A percentile compares a stretch with the other conserved stretches of the same genome.
Conservation (phyloP, 495 filamentous ascomycete species). For the Aspergillus sclerotiicarbonarius region DNA sequence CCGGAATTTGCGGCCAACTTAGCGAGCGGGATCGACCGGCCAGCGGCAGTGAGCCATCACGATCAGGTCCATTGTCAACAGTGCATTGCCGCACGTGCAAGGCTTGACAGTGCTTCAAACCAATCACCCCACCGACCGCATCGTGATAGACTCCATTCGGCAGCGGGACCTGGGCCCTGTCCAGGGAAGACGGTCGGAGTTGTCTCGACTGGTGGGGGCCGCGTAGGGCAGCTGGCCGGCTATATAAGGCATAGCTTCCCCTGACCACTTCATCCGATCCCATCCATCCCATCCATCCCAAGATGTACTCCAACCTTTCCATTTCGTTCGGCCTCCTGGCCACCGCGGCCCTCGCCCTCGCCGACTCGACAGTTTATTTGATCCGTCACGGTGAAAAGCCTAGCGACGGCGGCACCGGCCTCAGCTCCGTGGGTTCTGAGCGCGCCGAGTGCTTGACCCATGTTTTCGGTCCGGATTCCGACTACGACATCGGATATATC, state of each 20-base stretch:
- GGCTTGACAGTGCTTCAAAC: neutral
- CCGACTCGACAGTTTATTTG: conserved; percentile 47
- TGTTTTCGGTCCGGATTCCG: conserved; percentile 45
- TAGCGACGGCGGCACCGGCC: conserved; percentile 37
- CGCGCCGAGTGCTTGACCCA: conserved; percentile 51
- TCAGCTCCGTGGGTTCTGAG: conserved; percentile 43
- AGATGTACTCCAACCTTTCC: conserved; percentile 9
- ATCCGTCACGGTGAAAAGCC: conserved; percentile 63
- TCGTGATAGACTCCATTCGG: neutral
- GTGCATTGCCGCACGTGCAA: neutral
- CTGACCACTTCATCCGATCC: no score
- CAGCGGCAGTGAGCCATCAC: neutral
- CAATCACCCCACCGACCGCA: neutral
- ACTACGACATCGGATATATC: conserved; percentile 53
- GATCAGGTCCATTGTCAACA: neutral
- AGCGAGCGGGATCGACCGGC: neutral
- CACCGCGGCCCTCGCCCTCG: conserved; percentile 17
- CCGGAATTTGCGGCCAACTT: neutral
- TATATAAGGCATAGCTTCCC: neutral
- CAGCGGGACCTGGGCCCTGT: neutral
- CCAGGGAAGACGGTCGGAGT: neutral
- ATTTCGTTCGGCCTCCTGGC: conserved; percentile 22
- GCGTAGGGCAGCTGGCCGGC: neutral
- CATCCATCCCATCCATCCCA: neutral
- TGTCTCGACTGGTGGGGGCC: neutral